phyloP scores from a whole-genome alignment of 306 rosid genomes.

The Prunus dulcis region DNA sequence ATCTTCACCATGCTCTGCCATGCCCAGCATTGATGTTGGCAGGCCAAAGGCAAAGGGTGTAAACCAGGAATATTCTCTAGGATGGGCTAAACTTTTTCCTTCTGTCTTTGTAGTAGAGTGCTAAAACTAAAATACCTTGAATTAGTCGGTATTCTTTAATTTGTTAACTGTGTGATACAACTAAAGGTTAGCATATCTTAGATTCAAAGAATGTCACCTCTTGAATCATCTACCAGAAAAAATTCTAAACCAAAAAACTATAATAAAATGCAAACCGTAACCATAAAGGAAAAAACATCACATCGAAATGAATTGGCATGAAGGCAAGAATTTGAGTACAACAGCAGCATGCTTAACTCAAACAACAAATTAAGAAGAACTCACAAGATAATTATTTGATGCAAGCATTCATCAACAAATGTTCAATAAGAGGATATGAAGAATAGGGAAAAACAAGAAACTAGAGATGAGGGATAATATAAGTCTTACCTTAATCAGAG shows the following conservation, averaged over 20 bases:
- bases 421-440: not conserved
- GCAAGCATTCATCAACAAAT: not conserved
- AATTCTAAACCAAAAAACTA: no score
- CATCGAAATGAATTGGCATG: not conserved
- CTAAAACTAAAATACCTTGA: no score
- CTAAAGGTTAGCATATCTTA: no score
- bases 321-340: not conserved
- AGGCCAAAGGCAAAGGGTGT: not conserved
- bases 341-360: not conserved
- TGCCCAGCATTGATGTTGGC: not conserved
- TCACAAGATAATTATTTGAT: not conserved
- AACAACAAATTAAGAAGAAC: not conserved
- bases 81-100: not conserved
- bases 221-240: no score
- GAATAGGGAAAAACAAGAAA: not conserved
- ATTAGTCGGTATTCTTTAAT: no score
- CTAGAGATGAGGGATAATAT: not conserved
- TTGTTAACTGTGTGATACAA: no score
- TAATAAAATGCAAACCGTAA: no score
- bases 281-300: not conserved
- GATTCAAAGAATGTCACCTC: accelerated
- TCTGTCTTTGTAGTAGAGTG: no score
- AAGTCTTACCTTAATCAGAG: not conserved
- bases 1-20: not conserved
- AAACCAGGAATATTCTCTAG: not conserved